A percentile compares a stretch with the other conserved stretches of the same genome.
Conservation (phyloP, 345 rosid species). For the Aquilaria sinensis region DNA sequence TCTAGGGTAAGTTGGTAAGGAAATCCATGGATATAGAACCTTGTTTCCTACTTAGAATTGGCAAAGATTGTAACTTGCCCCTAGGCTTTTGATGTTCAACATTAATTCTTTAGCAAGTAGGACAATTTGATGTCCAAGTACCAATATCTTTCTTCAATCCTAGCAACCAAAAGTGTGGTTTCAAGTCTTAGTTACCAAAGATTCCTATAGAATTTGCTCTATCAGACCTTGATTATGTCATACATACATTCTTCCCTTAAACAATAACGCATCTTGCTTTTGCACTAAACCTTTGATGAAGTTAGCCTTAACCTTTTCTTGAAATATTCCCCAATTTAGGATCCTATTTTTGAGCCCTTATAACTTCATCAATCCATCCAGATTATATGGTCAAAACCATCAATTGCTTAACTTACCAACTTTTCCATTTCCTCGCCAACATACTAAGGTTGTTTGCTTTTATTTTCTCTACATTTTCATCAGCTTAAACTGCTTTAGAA, state of each 20-base stretch:
- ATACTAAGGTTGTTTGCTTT: background rate
- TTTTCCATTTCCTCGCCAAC: background rate
- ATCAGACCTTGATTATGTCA: background rate
- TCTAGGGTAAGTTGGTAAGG: background rate
- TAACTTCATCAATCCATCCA: background rate
- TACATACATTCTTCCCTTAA: too few species aligned
- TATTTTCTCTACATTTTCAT: too few species aligned
- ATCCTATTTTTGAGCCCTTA: background rate
- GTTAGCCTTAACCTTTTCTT: background rate
- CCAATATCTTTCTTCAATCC: background rate
- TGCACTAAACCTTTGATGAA: background rate
- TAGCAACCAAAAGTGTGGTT: background rate
- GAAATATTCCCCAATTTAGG: background rate
- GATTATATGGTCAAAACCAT: background rate
- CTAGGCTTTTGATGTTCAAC: background rate
- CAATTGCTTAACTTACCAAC: background rate
- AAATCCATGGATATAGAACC: background rate
- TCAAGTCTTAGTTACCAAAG: background rate
- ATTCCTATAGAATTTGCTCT: background rate
- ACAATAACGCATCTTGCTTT: background rate
- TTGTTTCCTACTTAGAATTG: background rate
- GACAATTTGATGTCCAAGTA: background rate
- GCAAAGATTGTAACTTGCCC: background rate
- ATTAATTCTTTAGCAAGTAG: background rate
- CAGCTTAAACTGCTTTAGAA: too few species aligned